Percentiles rank a stretch among this genome's conserved stretches.
Evolutionary conservation across 139 green algal genomes (phyloP).

Genomic region (Picochlorum sp.): DNA sequence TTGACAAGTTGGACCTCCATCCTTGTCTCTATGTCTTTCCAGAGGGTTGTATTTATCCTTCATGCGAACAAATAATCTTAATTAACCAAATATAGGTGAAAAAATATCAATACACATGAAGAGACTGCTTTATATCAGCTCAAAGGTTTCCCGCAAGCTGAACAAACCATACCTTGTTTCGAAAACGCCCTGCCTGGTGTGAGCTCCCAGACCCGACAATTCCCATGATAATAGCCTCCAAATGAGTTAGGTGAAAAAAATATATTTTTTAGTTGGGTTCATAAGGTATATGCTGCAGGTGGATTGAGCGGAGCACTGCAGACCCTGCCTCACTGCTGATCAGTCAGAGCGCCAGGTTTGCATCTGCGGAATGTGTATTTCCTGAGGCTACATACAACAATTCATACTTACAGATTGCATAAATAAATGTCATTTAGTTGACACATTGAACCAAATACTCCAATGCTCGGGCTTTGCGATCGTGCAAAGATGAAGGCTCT

Average conservation of each 20-base stretch:
- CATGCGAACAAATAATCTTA: background rate
- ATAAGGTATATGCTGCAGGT: background rate
- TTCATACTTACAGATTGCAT: background rate
- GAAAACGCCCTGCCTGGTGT: background rate
- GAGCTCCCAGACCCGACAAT: background rate
- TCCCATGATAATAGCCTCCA: background rate
- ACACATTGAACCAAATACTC: no score
- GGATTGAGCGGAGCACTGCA: background rate
- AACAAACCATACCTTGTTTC: no score
- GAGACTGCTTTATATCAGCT: background rate
- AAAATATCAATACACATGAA: background rate
- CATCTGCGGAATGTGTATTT: background rate
- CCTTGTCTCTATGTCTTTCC: background rate
- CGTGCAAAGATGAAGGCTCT: no score
- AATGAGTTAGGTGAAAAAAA: background rate
- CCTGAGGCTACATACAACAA: background rate
- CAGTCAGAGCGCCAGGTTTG: background rate
- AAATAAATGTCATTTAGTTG: no score
- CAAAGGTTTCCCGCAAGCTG: background rate
- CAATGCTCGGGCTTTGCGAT: no score
- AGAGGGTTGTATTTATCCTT: background rate
- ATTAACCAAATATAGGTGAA: background rate
- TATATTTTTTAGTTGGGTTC: background rate
- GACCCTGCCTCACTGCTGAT: background rate
- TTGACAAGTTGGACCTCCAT: constrained; percentile 20